Base-by-base conservation (phyloP, 768 basidiomycete genomes). In the Auricularia sp. region DNA sequence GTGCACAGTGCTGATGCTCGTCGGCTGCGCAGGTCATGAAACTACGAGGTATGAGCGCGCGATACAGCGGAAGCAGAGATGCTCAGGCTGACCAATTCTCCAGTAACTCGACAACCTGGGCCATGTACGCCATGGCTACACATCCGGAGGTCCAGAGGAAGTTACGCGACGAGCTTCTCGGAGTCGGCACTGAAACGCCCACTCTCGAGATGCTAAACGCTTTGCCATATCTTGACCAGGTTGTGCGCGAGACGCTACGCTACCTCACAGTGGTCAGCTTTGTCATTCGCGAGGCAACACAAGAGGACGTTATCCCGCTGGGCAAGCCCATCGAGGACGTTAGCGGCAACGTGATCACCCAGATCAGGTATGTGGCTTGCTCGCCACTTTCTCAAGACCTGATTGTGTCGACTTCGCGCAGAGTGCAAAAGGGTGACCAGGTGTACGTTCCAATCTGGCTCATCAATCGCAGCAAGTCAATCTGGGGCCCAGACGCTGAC, bases 231-330 rank as follows among this genome's bases (percentile, higher is more conserved):
- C 64, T 75, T 29, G 74, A 73, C 51, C 70, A 68, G 2, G 68
- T 72, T 4, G 66, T 73, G 23, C 62, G 62, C 29, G 84, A 86
- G 71, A 77, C 77, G 4, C 76, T 86, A 70, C 77, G 84, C 18
- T 78, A 80, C 63, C 80, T 84, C 66, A 82, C 84, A 36, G 82
- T 82, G 0, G 69, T 82, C 14, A 80, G 82, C 53, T 79, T 81
- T n/a, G 79, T 79, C n/a, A 77, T 80, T 56, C 80, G 87, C 29
- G 73, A 79, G 63, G 77, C 85, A 0, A 75, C 72, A 1, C 71
- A 74, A 23, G 86, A 88, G 67, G 82, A 86, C 63, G 70, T 85
- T 35, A 70, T 90, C 23, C 85, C 88, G 0, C 78, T 90, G 42
- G 80, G 83, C 5, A 78, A 73, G 64, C 83, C 84, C 1, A 78